Evolutionary conservation across 495 filamentous ascomycete genomes (phyloP).

Genomic region (Xylaria intraflava): DNA sequence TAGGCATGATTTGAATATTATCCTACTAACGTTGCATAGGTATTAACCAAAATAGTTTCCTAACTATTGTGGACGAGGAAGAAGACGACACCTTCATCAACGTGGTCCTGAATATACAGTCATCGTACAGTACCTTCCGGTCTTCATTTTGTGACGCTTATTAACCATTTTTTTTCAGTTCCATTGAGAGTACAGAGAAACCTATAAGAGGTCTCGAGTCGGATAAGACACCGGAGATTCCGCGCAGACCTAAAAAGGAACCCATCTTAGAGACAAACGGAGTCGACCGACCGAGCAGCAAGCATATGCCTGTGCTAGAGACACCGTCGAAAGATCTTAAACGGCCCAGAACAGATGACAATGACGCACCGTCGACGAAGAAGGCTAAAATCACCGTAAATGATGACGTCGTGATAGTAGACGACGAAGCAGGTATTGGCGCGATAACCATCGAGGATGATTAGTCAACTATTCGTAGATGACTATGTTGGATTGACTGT

Average conservation of each 20-base stretch:
- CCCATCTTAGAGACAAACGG: constrained; percentile 29
- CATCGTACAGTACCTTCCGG: constrained; percentile 35
- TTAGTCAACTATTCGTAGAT: constrained; percentile 16
- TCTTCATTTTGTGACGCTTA: constrained; percentile 3
- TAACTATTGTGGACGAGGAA: constrained; percentile 80
- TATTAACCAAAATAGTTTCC: constrained; percentile 60
- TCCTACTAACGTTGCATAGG: constrained; percentile 32
- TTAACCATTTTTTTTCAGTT: constrained; percentile 17
- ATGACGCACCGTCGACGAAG: constrained; percentile 34
- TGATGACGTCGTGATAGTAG: constrained; percentile 44
- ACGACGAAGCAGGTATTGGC: constrained; percentile 53
- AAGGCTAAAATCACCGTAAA: constrained; percentile 30
- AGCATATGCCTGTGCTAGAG: constrained; percentile 19
- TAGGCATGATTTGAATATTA: neutral
- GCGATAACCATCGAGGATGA: constrained; percentile 74
- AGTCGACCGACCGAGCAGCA: constrained; percentile 21
- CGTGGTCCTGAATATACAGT: constrained; percentile 60
- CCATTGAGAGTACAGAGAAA: constrained; percentile 30
- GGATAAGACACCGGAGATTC: constrained; percentile 36
- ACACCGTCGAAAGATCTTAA: constrained; percentile 25
- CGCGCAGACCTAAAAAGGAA: constrained; percentile 37
- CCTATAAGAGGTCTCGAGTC: constrained; percentile 30
- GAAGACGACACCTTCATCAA: constrained; percentile 79
- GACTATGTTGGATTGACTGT: neutral
- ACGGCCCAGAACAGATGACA: constrained; percentile 30